Base-by-base conservation (phyloP, 1,284 basidiomycete genomes). In the Thecaphora thlaspeos region DNA sequence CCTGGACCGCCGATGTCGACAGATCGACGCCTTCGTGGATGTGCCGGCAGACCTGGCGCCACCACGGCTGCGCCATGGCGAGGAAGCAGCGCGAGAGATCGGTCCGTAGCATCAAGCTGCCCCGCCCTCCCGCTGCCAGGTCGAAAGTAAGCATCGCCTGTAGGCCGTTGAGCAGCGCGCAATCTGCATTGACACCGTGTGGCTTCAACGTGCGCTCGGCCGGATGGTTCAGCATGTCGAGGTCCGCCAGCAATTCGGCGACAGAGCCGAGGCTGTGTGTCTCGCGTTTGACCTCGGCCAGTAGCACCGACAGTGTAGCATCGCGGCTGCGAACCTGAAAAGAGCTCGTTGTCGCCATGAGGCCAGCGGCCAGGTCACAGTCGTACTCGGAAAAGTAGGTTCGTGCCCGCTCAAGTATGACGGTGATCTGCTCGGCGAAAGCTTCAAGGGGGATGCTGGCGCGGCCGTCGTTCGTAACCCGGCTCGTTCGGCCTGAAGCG, bases 81-180 rank as follows among this genome's bases (percentile, higher is more conserved):
- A 40, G 7, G n/a, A 40, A 40, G 38, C 38, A 40, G 5, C 14
- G 10, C 4, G 38, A 19, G n/a, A 40, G 18, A 18, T 40, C 38
- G 7, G 5, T 12, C 11, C 21, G 38, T 18, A 40, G 38, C 38
- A 19, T 19, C 43, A 46, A 4, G 51, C 21, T 21, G 45, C 43
- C 30, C 51, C 37, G 22, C 55, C 54, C 23, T 15, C 4, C 32
- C 32, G 32, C 32, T 15, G 15, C 56, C 57, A 52, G 51, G 9
- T 55, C 57, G 32, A 65, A 65, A 26, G 42, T 44, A 3, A 65
- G 49, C 48, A 55, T 21, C 4, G 57, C 57, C 52, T 65, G 62
- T 17, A 65, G 49, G 5, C 54, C 54, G 28, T 65, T 55, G 43
- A 65, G 60, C 22, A 65, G 51, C 3, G 50, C 55, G 14, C 53